phyloP scores from a whole-genome alignment of 2,329 filamentous ascomycete genomes.

The Fusarium brachygibbosum region DNA sequence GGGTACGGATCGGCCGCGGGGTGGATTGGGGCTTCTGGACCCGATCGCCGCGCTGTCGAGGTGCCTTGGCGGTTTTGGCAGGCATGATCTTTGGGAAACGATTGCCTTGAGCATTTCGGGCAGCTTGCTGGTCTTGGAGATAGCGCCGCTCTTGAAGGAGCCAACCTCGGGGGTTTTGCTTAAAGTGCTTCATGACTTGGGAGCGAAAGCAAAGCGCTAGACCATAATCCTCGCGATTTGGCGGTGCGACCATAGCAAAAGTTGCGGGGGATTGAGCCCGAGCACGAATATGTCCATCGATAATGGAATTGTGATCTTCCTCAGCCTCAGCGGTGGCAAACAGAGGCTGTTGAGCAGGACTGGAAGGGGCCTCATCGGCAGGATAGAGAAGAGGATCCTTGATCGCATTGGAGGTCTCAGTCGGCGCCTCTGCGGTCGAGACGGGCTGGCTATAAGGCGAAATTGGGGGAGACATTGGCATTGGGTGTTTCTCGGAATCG shows the following conservation, averaged over 20 bases:
- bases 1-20: conserved; percentile 55
- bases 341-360: conserved; percentile 63
- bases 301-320: conserved; percentile 59
- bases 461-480: conserved; percentile 70
- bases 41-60: conserved; percentile 53
- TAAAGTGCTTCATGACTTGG: conserved; percentile 63
- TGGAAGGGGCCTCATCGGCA: conserved; percentile 55
- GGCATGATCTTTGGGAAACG: conserved; percentile 60
- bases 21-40: conserved; percentile 54
- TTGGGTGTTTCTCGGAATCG: conserved; percentile 52
- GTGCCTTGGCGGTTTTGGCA: conserved; percentile 53
- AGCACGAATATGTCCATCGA: conserved; percentile 65
- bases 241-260: conserved; percentile 62
- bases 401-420: conserved; percentile 52
- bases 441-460: conserved; percentile 62
- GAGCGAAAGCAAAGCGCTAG: conserved; percentile 67
- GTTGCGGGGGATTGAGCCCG: conserved; percentile 54
- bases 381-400: conserved; percentile 73
- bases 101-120: conserved; percentile 60
- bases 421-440: conserved; percentile 51
- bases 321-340: conserved; percentile 61
- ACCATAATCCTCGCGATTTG: conserved; percentile 67
- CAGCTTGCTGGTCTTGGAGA: conserved; percentile 56
- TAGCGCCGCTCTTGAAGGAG: conserved; percentile 64
- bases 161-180: conserved; percentile 62